Percentiles rank a stretch among this genome's conserved stretches.
phyloP scores from a whole-genome alignment of 352 stramenopile species.

The Phytopythium aichiense region DNA sequence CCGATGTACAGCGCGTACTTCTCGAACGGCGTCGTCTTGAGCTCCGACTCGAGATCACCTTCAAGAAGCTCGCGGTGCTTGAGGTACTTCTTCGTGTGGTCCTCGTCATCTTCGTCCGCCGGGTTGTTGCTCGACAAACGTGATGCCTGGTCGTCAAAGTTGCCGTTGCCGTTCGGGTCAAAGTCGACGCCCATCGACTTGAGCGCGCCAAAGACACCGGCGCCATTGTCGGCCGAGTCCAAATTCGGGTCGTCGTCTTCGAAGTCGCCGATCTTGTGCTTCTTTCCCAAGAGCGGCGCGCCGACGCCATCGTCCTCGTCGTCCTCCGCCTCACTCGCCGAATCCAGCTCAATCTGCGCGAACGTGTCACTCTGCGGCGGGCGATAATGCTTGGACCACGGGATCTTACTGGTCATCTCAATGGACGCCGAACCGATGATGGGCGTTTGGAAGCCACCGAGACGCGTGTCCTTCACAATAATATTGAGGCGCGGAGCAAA shows the following conservation, averaged over 20 bases:
- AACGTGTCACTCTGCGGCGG: slow-evolving; percentile 65
- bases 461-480: slow-evolving; percentile 85
- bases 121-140: slow-evolving; percentile 37
- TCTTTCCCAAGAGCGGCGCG: slow-evolving; percentile 37
- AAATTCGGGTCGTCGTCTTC: slow-evolving; percentile 19
- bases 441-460: slow-evolving; percentile 82
- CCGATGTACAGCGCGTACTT: slow-evolving; percentile 84
- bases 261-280: slow-evolving; percentile 8
- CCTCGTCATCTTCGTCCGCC: slow-evolving; percentile 57
- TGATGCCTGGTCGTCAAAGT: slow-evolving; percentile 52
- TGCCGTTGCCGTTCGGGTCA: slow-evolving; percentile 50
- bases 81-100: slow-evolving; percentile 70
- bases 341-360: slow-evolving; percentile 64
- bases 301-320: slow-evolving; percentile 38
- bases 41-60: slow-evolving; percentile 58
- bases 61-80: slow-evolving; percentile 71
- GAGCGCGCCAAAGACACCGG: slow-evolving; percentile 81
- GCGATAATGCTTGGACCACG: slow-evolving; percentile 75
- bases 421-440: slow-evolving; percentile 84
- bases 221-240: slow-evolving; percentile 66
- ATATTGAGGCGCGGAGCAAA: slow-evolving; percentile 89
- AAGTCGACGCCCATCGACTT: slow-evolving; percentile 84
- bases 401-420: slow-evolving; percentile 82
- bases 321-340: slow-evolving; percentile 22
- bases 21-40: slow-evolving; percentile 87